phyloP scores from a whole-genome alignment of 352 stramenopile species.

The Blastocystis sp. region DNA sequence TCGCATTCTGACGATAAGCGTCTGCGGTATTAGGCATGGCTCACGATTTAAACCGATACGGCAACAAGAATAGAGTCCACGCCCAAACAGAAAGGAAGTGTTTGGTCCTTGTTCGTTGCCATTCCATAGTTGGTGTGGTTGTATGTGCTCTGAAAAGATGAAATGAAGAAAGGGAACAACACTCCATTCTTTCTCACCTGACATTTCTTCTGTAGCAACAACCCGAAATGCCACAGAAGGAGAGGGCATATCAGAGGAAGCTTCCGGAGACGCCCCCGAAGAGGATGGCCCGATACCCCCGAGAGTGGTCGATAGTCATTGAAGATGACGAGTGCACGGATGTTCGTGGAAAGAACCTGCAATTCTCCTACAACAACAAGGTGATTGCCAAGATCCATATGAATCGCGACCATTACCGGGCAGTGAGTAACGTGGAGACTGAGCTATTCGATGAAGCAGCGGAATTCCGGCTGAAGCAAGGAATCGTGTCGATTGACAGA shows the following conservation, averaged over 20 bases:
- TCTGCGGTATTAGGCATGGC: constrained; percentile 68
- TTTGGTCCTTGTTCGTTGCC: no score
- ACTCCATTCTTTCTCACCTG: neutral
- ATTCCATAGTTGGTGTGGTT: no score
- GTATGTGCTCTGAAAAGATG: neutral
- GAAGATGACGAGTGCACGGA: neutral
- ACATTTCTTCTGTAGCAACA: no score
- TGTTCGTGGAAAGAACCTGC: neutral
- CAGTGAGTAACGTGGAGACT: neutral
- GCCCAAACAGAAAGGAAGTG: no score
- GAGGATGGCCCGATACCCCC: neutral
- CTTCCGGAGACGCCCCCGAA: neutral
- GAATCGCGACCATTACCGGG: neutral
- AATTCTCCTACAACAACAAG: neutral
- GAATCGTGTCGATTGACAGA: neutral
- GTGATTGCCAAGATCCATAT: neutral
- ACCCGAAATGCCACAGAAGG: neutral
- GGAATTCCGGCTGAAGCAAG: neutral
- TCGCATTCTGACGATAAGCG: constrained; percentile 44
- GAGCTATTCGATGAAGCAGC: neutral
- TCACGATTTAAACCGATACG: constrained; percentile 36
- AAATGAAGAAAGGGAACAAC: neutral
- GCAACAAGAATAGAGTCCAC: no score
- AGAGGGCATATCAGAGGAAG: neutral
- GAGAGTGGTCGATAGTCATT: neutral